phyloP scores from a whole-genome alignment of 139 green algal genomes.

The Deuterostichococcus epilithicus region DNA sequence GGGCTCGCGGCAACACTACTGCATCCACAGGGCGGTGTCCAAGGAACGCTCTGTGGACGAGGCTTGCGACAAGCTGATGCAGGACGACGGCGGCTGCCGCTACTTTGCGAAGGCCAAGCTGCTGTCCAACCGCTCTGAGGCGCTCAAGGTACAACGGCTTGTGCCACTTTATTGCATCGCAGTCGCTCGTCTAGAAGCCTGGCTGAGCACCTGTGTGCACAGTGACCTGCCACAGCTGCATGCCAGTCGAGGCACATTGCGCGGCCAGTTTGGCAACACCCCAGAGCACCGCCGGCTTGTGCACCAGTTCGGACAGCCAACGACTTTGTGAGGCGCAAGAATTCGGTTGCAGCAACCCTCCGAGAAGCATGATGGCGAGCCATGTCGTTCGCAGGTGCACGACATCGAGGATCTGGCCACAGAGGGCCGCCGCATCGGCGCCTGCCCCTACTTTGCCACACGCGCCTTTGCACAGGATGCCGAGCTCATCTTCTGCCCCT shows the following conservation, averaged over 20 bases:
- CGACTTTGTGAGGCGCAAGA: too few species aligned
- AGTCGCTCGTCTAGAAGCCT: too few species aligned
- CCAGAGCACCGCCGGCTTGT: too few species aligned
- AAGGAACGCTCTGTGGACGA: slow-evolving; percentile 59
- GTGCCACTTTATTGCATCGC: too few species aligned
- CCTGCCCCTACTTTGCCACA: slow-evolving; percentile 87
- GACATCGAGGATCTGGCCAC: slow-evolving; percentile 91
- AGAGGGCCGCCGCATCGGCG: slow-evolving; percentile 38
- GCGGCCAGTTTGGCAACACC: too few species aligned
- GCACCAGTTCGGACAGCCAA: too few species aligned
- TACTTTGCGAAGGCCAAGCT: slow-evolving; percentile 43
- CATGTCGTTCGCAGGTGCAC: slow-evolving; percentile 45
- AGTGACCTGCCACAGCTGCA: too few species aligned
- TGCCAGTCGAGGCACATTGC: too few species aligned
- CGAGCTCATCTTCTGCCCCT: slow-evolving; percentile 93
- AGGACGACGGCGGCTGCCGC: slow-evolving; percentile 44
- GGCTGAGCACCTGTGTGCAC: too few species aligned
- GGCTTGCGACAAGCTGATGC: slow-evolving; percentile 71
- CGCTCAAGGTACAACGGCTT: background rate
- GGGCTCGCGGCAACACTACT: slow-evolving; percentile 83
- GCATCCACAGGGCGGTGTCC: slow-evolving; percentile 70
- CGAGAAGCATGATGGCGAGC: too few species aligned
- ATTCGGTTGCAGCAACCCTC: too few species aligned
- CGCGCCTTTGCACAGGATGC: slow-evolving; percentile 59
- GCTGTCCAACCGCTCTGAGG: background rate